Conservation (phyloP, 305 asterid genomes). For the Rubia tinctorum region DNA sequence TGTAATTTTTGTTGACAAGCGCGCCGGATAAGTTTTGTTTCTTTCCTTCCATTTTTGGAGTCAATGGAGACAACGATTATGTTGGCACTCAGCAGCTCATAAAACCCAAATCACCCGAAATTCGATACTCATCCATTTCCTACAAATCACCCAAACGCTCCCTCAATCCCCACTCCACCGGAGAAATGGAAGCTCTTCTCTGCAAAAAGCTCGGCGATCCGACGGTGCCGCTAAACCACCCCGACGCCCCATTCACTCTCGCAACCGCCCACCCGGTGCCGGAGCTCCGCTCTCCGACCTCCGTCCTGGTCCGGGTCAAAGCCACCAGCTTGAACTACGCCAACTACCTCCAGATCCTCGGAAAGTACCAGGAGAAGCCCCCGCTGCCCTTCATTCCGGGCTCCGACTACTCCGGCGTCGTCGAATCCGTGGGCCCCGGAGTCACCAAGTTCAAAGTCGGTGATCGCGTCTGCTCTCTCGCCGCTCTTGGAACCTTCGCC, state of each 20-base stretch:
- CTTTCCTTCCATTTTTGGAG: not conserved
- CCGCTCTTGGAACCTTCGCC: slow-evolving; percentile 81
- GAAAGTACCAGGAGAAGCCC: slow-evolving; percentile 88
- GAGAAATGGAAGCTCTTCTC: slow-evolving; percentile 73
- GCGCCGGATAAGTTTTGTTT: not conserved
- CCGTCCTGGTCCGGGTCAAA: slow-evolving; percentile 64
- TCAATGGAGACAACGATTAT: not conserved
- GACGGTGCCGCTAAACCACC: slow-evolving; percentile 41
- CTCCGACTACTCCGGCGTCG: slow-evolving; percentile 89
- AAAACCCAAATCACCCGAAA: not conserved
- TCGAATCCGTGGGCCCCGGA: slow-evolving; percentile 58
- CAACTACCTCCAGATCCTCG: slow-evolving; percentile 77
- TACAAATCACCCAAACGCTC: not conserved
- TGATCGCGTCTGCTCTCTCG: slow-evolving; percentile 70
- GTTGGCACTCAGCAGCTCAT: not conserved
- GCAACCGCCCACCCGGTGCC: slow-evolving; percentile 54
- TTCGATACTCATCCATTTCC: not conserved
- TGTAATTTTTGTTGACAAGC: not conserved
- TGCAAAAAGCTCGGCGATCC: slow-evolving; percentile 85
- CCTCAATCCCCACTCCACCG: not conserved
- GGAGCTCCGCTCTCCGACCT: slow-evolving; percentile 49
- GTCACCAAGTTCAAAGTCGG: slow-evolving; percentile 84
- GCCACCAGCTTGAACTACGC: slow-evolving; percentile 91
- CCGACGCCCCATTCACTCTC: slow-evolving; percentile 41
- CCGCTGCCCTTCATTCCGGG: slow-evolving; percentile 87